A percentile compares a stretch with the other conserved stretches of the same genome.
phyloP scores from a whole-genome alignment of 1,139 yeast genomes.

The Nakaseomyces sp. region DNA sequence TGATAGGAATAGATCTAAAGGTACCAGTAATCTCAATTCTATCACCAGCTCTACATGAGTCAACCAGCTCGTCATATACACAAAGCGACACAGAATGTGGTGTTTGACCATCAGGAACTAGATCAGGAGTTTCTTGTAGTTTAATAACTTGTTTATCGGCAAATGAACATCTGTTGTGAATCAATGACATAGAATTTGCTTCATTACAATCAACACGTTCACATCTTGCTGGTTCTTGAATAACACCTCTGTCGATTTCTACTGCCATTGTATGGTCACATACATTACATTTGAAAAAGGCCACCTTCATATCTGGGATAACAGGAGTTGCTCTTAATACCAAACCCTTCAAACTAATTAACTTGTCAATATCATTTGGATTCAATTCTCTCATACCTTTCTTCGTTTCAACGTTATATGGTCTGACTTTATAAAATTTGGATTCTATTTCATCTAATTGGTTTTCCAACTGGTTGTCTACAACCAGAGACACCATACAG shows the following conservation, averaged over 20 bases:
- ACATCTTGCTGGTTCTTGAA: constrained; percentile 87
- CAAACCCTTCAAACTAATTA: constrained; percentile 84
- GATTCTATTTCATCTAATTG: constrained; percentile 58
- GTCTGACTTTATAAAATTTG: constrained; percentile 77
- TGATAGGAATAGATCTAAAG: constrained; percentile 84
- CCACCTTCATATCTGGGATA: constrained; percentile 96
- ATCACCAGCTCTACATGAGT: constrained; percentile 93
- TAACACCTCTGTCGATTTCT: constrained; percentile 89
- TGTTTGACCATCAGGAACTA: constrained; percentile 98
- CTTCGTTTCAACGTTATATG: constrained; percentile 61
- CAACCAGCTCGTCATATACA: constrained; percentile 93
- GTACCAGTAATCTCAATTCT: constrained; percentile 92
- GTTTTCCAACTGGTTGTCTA: constrained; percentile 42
- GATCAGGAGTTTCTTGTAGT: constrained; percentile 93
- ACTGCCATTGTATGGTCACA: constrained; percentile 91
- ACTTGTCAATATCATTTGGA: constrained; percentile 90
- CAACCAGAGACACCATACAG: constrained; percentile 69
- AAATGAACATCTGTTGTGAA: constrained; percentile 86
- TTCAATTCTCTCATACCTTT: constrained; percentile 91
- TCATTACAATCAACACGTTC: constrained; percentile 85
- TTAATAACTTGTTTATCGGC: constrained; percentile 93
- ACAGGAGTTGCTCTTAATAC: constrained; percentile 83
- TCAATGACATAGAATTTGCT: constrained; percentile 76
- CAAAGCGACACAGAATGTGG: constrained; percentile 93
- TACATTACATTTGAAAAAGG: constrained; percentile 89